Base-by-base conservation (phyloP, 225 moss, liverwort and hornwort species). In the Polytrichum formosum region DNA sequence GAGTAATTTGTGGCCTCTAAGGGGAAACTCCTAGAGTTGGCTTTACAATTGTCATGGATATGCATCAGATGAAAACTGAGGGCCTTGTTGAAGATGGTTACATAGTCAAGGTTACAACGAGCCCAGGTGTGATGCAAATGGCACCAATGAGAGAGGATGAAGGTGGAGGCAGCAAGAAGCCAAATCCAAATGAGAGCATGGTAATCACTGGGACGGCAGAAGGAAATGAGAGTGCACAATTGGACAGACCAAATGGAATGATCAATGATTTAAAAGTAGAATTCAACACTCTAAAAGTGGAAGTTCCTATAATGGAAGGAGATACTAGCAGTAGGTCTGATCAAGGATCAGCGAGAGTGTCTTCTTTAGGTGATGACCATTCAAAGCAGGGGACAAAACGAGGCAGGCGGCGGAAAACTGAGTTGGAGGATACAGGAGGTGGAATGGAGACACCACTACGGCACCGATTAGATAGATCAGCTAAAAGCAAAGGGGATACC, bases 241-340 rank as follows among this genome's bases (percentile, higher is more conserved):
- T 70, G 61, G 60, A 26, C 23, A 17, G 61, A 5, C 6, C 68
- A 56, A 78, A 63, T 23, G 73, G 76, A 35, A 54, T 72, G 63
- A 69, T 22, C 33, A 82, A 69, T 54, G 69, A 28, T 63, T 66
- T 65, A 21, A 61, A 53, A 65, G 63, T 31, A 53, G 64, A 67
- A 10, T 53, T 33, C 9, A 74, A 28, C 18, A 4, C 66, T 63
- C 69, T 46, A 19, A 78, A 78, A 30, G 64, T 66, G 19, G 83
- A 83, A 67, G 23, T 28, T 66, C 18, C 68, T 67, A 75, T 61
- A 26, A 69, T 68, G 65, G 83, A 81, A 63, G 80, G 71, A 69
- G 86, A 78, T 67, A 63, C 61, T 67, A 83, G 73, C 65, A 74
- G 83, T 78, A 75, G 80, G 67, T 75, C 68, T 61, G 68, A 80